Conservation (phyloP, 139 green algal species). For the Protoeuglena noctilucae region DNA sequence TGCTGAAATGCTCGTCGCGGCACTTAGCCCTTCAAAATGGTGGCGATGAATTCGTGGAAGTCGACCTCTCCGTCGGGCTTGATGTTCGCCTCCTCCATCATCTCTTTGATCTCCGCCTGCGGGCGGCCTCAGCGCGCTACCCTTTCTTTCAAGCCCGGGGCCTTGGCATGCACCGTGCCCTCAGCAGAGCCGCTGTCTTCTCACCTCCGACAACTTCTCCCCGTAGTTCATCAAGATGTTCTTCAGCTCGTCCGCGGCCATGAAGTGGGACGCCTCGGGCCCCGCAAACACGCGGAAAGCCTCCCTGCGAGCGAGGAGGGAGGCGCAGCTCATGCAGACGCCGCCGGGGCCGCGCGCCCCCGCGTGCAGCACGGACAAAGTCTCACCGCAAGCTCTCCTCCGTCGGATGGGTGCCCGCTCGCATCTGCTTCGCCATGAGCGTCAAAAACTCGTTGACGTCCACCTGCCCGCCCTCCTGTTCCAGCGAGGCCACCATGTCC, state of each 20-base stretch:
- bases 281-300: neutral
- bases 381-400: neutral
- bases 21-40: too few relatives aligned
- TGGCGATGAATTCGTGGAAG: neutral
- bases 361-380: neutral
- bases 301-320: neutral
- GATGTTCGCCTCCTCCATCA: neutral
- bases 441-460: conserved; percentile 4
- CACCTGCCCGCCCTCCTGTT: conserved; percentile 2
- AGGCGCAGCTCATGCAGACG: neutral
- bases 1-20: too few relatives aligned
- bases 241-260: neutral
- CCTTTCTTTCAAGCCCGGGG: too few relatives aligned
- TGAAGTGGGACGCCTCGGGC: neutral
- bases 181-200: too few relatives aligned
- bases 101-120: neutral
- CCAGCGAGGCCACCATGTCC: conserved; percentile 4
- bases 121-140: neutral
- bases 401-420: neutral
- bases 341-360: too few relatives aligned
- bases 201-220: too few relatives aligned
- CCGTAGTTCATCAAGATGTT: neutral
- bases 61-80: neutral
- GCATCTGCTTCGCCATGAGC: conserved; percentile 1
- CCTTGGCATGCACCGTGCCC: too few relatives aligned